phyloP scores from a whole-genome alignment of 192 early-diverging fungal species.

The Gryganskiella cystojenkinii region DNA sequence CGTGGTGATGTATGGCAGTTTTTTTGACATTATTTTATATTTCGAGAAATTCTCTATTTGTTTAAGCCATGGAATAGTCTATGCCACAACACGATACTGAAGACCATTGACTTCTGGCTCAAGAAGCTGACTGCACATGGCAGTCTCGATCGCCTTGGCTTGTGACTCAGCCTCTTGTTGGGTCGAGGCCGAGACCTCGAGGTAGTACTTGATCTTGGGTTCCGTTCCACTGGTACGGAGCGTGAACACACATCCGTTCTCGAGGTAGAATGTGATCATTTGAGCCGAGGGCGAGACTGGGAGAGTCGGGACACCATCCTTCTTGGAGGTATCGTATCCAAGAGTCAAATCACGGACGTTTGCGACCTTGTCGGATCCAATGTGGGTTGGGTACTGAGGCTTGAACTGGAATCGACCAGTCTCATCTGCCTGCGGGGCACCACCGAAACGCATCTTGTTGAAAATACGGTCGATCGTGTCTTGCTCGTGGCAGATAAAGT shows the following conservation, averaged over 20 bases:
- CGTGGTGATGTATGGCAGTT: too few relatives aligned
- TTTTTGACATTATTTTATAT: too few relatives aligned
- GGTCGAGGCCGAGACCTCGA: constrained; percentile 67
- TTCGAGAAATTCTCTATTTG: too few relatives aligned
- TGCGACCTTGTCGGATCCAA: constrained; percentile 75
- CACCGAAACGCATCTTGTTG: constrained; percentile 83
- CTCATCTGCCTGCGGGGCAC: constrained; percentile 34
- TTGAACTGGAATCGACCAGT: constrained; percentile 50
- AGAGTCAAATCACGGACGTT: constrained; percentile 89
- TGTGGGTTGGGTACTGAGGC: constrained; percentile 75
- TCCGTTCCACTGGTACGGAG: constrained; percentile 86
- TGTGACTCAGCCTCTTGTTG: constrained; percentile 61
- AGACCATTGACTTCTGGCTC: constrained; percentile 64
- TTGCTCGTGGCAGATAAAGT: constrained; percentile 87
- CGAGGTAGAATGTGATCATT: constrained; percentile 91
- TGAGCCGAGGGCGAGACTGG: constrained; percentile 82
- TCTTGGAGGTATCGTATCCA: constrained; percentile 83
- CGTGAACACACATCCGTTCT: constrained; percentile 74
- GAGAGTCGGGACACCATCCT: constrained; percentile 70
- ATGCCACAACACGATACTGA: constrained; percentile 33
- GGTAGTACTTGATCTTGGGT: constrained; percentile 92
- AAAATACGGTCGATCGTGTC: constrained; percentile 79
- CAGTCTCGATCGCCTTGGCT: constrained; percentile 62
- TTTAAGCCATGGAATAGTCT: too few relatives aligned
- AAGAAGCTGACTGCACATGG: constrained; percentile 61